phyloP scores from a whole-genome alignment of 805 yeast species.

The Saccharomycopsis schoenii region DNA sequence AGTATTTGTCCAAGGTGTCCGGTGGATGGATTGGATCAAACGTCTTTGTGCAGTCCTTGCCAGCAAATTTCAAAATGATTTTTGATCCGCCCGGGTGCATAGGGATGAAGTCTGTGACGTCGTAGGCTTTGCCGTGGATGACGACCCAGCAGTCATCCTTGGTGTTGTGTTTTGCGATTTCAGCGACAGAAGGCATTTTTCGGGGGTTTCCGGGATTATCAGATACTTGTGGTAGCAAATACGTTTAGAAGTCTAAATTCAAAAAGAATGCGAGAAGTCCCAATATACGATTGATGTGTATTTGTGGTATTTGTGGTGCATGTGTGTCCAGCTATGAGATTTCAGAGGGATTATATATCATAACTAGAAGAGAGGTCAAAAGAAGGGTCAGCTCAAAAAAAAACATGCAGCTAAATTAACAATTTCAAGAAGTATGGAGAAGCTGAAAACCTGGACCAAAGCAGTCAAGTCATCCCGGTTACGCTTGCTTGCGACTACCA shows the following conservation, averaged over 20 bases:
- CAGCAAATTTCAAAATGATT: conserved; percentile 73
- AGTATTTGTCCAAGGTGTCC: conserved; percentile 63
- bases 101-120: conserved; percentile 58
- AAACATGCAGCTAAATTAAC: background rate
- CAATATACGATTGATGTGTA: too few species aligned
- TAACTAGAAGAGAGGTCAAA: too few species aligned
- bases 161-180: conserved; percentile 61
- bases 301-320: too few species aligned
- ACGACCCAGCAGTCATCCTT: conserved; percentile 74
- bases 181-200: conserved; percentile 23
- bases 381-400: background rate
- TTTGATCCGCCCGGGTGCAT: conserved; percentile 78
- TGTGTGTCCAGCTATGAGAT: too few species aligned
- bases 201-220: background rate
- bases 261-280: too few species aligned
- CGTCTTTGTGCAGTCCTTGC: conserved; percentile 71
- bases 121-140: conserved; percentile 71
- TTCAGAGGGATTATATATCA: too few species aligned
- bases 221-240: too few species aligned
- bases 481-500: background rate
- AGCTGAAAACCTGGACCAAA: background rate
- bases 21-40: conserved; percentile 87
- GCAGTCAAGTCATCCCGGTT: background rate
- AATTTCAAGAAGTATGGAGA: background rate
- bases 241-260: too few species aligned